These are phyloP conservation scores for Lentinula raphanica DNA, from an alignment of 768 basidiomycete genomes.

Conservation along the genomic window DNA sequence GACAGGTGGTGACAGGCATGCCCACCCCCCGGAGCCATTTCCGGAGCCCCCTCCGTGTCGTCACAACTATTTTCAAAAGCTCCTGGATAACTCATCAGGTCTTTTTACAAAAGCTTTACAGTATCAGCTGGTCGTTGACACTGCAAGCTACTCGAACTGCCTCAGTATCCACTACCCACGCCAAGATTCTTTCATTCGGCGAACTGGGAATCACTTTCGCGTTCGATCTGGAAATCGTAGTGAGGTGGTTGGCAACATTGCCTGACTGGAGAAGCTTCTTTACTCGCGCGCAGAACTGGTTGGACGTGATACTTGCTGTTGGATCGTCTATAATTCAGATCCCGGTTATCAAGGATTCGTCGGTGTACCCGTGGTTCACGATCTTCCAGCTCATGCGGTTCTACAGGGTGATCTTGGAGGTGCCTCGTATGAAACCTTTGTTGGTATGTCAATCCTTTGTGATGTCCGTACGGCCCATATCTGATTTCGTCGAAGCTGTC, in stretches of 20 bases:
- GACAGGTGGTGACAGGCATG: too few species aligned
- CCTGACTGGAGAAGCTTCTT: slow-evolving; percentile 86
- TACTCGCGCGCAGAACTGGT: slow-evolving; percentile 42
- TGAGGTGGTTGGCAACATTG: slow-evolving; percentile 64
- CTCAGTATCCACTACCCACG: slow-evolving; percentile 41
- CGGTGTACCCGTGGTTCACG: slow-evolving; percentile 83
- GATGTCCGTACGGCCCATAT: background rate
- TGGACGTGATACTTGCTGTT: slow-evolving; percentile 75
- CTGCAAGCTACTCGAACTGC: slow-evolving; percentile 68
- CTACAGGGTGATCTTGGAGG: slow-evolving; percentile 85
- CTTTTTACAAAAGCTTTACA: too few species aligned
- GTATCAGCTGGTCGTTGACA: too few species aligned
- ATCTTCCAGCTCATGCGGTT: slow-evolving; percentile 82
- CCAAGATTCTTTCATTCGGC: slow-evolving; percentile 48
- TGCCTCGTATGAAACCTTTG: slow-evolving; percentile 86
- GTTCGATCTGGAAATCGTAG: slow-evolving; percentile 84
- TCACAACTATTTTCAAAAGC: too few species aligned
- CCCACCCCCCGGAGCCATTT: too few species aligned
- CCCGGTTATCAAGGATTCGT: slow-evolving; percentile 61
- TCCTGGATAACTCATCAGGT: too few species aligned
- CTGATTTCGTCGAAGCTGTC: slow-evolving; percentile 52
- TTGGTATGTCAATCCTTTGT: slow-evolving; percentile 46
- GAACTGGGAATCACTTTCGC: slow-evolving; percentile 76
- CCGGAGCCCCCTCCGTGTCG: too few species aligned
- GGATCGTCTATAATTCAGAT: slow-evolving; percentile 79